Evolutionary conservation across 2,329 filamentous ascomycete species (phyloP).

Genomic region (Fusarium sp.): DNA sequence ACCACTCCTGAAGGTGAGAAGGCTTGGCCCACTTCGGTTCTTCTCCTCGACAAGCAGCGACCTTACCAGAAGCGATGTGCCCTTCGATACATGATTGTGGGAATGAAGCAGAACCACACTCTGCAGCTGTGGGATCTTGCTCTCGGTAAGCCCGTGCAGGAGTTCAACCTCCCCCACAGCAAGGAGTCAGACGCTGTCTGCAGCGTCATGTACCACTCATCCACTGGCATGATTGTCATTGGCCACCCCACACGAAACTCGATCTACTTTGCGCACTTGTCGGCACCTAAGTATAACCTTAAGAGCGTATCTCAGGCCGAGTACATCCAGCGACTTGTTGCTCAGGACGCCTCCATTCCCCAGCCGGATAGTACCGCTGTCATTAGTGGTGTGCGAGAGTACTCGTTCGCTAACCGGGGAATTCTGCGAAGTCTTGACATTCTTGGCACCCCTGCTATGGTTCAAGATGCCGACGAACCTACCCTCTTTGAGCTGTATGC

Average conservation of each 20-base stretch:
- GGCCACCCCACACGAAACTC: slow-evolving; percentile 97
- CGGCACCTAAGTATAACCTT: slow-evolving; percentile 91
- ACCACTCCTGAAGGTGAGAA: slow-evolving; percentile 91
- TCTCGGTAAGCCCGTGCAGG: slow-evolving; percentile 93
- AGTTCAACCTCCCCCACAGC: slow-evolving; percentile 94
- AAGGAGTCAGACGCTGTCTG: slow-evolving; percentile 98
- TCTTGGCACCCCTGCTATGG: slow-evolving; percentile 75
- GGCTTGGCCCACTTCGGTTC: slow-evolving; percentile 94
- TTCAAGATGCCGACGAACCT: slow-evolving; percentile 73
- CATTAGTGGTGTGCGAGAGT: slow-evolving; percentile 95
- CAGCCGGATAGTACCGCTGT: slow-evolving; percentile 95
- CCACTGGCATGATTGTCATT: slow-evolving; percentile 91
- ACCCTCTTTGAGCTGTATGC: slow-evolving; percentile 94
- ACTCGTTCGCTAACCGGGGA: slow-evolving; percentile 89
- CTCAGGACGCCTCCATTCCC: slow-evolving; percentile 77
- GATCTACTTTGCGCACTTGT: slow-evolving; percentile 95
- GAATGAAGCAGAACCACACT: slow-evolving; percentile 99
- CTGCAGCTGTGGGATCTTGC: slow-evolving; percentile 98
- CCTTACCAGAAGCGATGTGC: slow-evolving; percentile 92
- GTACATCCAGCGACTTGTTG: slow-evolving; percentile 82
- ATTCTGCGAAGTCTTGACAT: slow-evolving; percentile 91
- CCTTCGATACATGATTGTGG: slow-evolving; percentile 93
- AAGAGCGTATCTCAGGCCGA: slow-evolving; percentile 86
- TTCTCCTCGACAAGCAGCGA: slow-evolving; percentile 95
- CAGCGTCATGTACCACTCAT: slow-evolving; percentile 93